A percentile compares a stretch with the other conserved stretches of the same genome.
These are phyloP conservation scores for Candida wancherniae DNA, from an alignment of 805 yeast species.

Conservation along the genomic window DNA sequence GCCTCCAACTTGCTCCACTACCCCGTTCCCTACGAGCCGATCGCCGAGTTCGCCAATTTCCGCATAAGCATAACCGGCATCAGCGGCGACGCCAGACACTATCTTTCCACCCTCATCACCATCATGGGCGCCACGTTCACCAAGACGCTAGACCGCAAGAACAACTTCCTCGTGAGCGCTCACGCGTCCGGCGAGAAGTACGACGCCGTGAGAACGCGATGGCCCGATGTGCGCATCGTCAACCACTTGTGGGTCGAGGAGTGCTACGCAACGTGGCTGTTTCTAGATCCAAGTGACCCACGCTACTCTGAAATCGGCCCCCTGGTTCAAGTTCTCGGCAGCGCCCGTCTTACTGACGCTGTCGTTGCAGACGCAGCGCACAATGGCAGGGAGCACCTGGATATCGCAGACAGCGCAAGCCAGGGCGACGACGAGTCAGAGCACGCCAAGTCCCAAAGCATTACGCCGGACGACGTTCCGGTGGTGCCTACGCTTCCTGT, in stretches of 20 bases:
- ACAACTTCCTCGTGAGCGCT: constrained; percentile 71
- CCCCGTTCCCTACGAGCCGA: constrained; percentile 54
- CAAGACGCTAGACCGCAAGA: constrained; percentile 54
- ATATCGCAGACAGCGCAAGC: constrained; percentile 23
- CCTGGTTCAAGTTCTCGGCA: constrained; percentile 5
- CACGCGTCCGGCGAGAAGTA: constrained; percentile 68
- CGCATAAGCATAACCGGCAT: constrained; percentile 71
- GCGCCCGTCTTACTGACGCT: constrained; percentile 1
- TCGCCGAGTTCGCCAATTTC: constrained; percentile 51
- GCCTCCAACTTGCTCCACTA: constrained; percentile 57
- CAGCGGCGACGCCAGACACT: constrained; percentile 77
- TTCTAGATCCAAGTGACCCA: constrained; percentile 41
- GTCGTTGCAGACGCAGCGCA: constrained; percentile 1
- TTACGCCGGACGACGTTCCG: no score
- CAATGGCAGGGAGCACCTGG: constrained; percentile 5
- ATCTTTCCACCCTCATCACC: constrained; percentile 57
- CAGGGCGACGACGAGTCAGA: constrained; percentile 12
- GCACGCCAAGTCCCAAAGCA: neutral
- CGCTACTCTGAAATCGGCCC: constrained; percentile 41
- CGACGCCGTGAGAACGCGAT: constrained; percentile 57
- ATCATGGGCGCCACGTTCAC: constrained; percentile 77
- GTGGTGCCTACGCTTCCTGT: no score
- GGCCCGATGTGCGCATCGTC: constrained; percentile 57
- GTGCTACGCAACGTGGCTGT: constrained; percentile 56
- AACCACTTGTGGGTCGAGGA: constrained; percentile 91